Evolutionary conservation across 495 filamentous ascomycete genomes (phyloP), one percentile per base, ranked within the genome.

Genomic region (Annulohypoxylon nitens): DNA sequence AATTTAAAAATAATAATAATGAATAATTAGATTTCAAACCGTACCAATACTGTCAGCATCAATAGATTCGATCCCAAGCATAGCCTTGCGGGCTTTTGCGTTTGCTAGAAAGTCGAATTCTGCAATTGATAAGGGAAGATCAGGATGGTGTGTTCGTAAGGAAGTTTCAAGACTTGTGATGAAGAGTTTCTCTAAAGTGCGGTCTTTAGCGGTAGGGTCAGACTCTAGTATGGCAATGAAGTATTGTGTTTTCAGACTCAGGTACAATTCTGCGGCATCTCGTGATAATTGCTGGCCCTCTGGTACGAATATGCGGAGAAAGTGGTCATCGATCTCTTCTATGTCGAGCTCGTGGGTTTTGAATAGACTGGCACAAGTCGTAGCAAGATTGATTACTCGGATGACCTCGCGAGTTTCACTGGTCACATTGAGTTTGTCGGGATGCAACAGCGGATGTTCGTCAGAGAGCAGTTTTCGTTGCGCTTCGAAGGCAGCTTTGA

Each of bases 181-280:
- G 75, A 97, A 97, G 0, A 97, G 78, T 61, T 91, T 86, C 36
- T 91, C 90, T 9, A 97, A 76, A 4, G 93, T 84, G 37, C 91
- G 90, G 3, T 90, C 89, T 53, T 87, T 88, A 2, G 88, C 85
- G 18, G 86, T 87, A 43, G 92, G 88, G 60, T 88, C 90, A 47
- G 86, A 84, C 50, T 83, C 79, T 16, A 82, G 76, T 74, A 93
- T 86, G 2, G 92, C 89, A 2, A 91, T 90, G 59, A 97, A 91
- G 69, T 95, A 89, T 67, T 97, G 93, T 0, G 94, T 97, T 78
- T 97, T 97, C 16, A 97, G 84, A 63, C 93, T 91, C 16, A 97
- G 83, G 70, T 92, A 93, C 26, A 97, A 72, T 26, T 90, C 87
- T 11, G 89, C 90, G 69, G 91, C 89, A 54, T 88, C 90, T 60